phyloP scores from a whole-genome alignment of 257 asterid genomes.

The Nicotiana tomentosiformis region DNA sequence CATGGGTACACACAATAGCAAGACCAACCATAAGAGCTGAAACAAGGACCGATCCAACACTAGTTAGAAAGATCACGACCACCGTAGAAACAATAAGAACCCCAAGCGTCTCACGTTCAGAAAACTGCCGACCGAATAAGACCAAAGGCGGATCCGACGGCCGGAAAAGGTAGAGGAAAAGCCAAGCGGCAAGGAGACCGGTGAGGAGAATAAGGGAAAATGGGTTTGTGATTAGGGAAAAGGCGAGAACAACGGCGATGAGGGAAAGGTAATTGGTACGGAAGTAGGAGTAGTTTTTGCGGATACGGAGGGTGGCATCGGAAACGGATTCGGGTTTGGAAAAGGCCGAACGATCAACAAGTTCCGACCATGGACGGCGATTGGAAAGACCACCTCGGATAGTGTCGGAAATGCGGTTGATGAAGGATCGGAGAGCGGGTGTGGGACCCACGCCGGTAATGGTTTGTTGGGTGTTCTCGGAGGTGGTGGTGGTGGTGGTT shows the following conservation, averaged over 20 bases:
- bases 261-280: constrained; percentile 61
- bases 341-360: constrained; percentile 63
- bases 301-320: constrained; percentile 67
- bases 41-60: constrained; percentile 83
- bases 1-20: constrained; percentile 61
- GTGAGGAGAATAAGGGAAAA: constrained; percentile 64
- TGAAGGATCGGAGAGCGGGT: constrained; percentile 44
- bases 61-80: constrained; percentile 68
- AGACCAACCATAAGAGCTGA: constrained; percentile 79
- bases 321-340: constrained; percentile 74
- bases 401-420: constrained; percentile 40
- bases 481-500: neutral
- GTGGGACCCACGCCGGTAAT: constrained; percentile 18
- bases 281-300: constrained; percentile 62
- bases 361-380: constrained; percentile 86
- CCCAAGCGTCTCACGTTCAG: constrained; percentile 70
- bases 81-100: constrained; percentile 37
- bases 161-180: constrained; percentile 85
- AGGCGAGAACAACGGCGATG: constrained; percentile 46
- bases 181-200: constrained; percentile 76
- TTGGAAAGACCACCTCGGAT: constrained; percentile 51
- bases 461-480: constrained; percentile 10
- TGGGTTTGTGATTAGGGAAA: constrained; percentile 61
- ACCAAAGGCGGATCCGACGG: constrained; percentile 72
- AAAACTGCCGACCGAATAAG: constrained; percentile 65